Base-by-base conservation (phyloP, 805 yeast species). In the Hanseniaspora thailandica region DNA sequence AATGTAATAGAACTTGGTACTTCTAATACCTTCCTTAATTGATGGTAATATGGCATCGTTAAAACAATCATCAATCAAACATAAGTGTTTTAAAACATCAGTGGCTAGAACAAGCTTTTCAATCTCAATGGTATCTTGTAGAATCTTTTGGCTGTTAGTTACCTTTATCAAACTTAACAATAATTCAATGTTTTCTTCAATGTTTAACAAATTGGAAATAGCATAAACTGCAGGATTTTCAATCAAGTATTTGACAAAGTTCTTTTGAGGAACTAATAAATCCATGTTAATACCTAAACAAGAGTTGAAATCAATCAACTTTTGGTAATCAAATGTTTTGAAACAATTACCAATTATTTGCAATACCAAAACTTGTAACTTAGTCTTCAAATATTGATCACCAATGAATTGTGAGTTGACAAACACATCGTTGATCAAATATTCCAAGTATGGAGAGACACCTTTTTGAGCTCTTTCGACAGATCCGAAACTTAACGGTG, bases 361-460 rank as follows among this genome's bases (percentile, higher is more conserved):
- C 39, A 87, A 61, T 25, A 86, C 71, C 0, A 76, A 71, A 2
- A 66, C 57, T 60, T 85, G 89, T 10, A 89, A 59, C 1, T 71
- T 63, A 9, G 66, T 55, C 47, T 67, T 71, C 15, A 74, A 75
- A 0, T 55, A 61, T 2, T 55, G 25, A 30, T 63, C 63, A 3
- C 54, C 45, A 26, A 69, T 58, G 45, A 62, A 65, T 2, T 68
- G 61, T 2, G 85, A 69, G 25, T 77, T 75, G 6, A 74, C 76
- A 58, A 88, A 78, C 0, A 88, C 77, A 41, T 83, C 84, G 12
- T 74, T 68, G n/a, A 84, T 61, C 13, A 88, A 63, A 59, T 78
- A 87, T 51, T 86, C 90, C 52, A 85, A 64, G 60, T 89, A 90
- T 2, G 93, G 87, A 78, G 88, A 78, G 5, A 87, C 66, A 2